phyloP scores from a whole-genome alignment of 2,329 filamentous ascomycete species.

The Arachnomyces sp. region DNA sequence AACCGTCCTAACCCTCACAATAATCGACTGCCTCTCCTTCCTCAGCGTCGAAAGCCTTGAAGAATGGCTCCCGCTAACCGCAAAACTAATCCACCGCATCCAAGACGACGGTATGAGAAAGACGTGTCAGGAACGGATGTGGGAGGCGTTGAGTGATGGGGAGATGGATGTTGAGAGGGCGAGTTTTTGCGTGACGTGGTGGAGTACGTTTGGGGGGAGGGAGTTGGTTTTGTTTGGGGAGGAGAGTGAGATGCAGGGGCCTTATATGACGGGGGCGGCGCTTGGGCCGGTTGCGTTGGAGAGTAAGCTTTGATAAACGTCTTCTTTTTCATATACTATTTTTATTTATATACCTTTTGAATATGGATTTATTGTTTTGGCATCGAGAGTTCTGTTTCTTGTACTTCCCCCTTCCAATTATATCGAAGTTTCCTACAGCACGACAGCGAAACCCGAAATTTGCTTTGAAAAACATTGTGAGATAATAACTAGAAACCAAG shows the following conservation, averaged over 20 bases:
- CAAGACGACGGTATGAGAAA: conserved; percentile 55
- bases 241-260: conserved; percentile 24
- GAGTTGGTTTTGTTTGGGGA: conserved; percentile 47
- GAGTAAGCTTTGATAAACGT: conserved; percentile 40
- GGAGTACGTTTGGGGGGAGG: conserved; percentile 60
- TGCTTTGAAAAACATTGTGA: no score
- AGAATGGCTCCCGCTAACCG: conserved; percentile 71
- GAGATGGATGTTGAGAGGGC: conserved; percentile 86
- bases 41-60: conserved; percentile 63
- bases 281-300: conserved; percentile 29
- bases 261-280: conserved; percentile 52
- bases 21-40: conserved; percentile 72
- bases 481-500: no score
- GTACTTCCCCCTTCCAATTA: no score
- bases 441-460: no score
- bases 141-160: conserved; percentile 69
- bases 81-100: conserved; percentile 59
- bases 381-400: no score
- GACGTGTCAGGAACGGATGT: conserved; percentile 63
- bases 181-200: conserved; percentile 75
- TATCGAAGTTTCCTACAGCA: no score
- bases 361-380: conserved; percentile 9
- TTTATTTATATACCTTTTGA: neutral
- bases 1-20: conserved; percentile 64
- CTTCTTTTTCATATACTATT: conserved; percentile 5